Base-by-base conservation (phyloP, 1,139 yeast genomes). In the Eremothecium sinecaudum region DNA sequence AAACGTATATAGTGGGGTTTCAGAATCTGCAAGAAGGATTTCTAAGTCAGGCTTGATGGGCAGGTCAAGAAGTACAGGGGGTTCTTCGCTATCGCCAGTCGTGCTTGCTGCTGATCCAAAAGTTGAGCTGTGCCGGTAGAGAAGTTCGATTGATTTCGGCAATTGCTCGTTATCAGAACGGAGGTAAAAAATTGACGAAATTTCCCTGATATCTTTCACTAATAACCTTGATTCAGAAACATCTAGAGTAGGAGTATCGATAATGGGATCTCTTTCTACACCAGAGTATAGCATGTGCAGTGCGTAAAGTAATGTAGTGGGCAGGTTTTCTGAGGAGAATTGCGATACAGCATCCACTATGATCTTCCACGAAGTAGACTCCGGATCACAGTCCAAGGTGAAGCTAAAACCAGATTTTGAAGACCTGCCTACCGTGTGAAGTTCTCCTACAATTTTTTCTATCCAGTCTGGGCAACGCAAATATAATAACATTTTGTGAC, bases 1-100 rank as follows among this genome's bases (percentile, higher is more conserved):
- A 46, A 75, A 75, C 4, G 45, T 45, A n/a, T 30, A 24, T 2
- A 46, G 18, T n/a, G n/a, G n/a, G n/a, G n/a, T n/a, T 16, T 26
- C 28, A 4, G 50, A 50, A 35, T 53, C 50, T 4, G 37, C 27
- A 2, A 51, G 36, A 7, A 29, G 24, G 5, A 56, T 38, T 6
- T 25, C 33, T 6, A 46, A 42, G 36, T 54, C 58, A 3, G 47
- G 43, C 8, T 16, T 17, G 11, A 14, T 17, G n/a, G n/a, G n/a
- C n/a, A n/a, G n/a, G n/a, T n/a, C n/a, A n/a, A n/a, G n/a, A n/a
- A n/a, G n/a, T n/a, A n/a, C n/a, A n/a, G n/a, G n/a, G n/a, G n/a
- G n/a, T n/a, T n/a, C n/a, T n/a, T n/a, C n/a, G n/a, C n/a, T n/a
- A n/a, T n/a, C n/a, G n/a, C n/a, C n/a, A n/a, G n/a, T n/a, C n/a